Evolutionary conservation across 1,284 basidiomycete genomes (phyloP).

Genomic region (Heterobasidion occidentale): DNA sequence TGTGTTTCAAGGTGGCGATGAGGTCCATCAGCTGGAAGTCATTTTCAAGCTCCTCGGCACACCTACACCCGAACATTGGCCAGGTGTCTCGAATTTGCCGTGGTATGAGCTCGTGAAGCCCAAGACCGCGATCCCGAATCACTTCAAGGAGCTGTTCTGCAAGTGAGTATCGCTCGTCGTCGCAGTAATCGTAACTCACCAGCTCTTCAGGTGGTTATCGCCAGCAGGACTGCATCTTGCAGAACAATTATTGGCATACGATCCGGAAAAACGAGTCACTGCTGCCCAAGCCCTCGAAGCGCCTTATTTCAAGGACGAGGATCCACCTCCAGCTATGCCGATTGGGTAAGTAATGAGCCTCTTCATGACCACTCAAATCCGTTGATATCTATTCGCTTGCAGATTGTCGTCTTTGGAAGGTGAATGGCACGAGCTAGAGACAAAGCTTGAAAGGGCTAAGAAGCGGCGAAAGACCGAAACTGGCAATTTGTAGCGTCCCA

Average conservation of each 20-base stretch:
- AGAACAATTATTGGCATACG: constrained; percentile 74
- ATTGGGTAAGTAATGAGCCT: constrained; percentile 52
- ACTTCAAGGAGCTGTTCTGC: constrained; percentile 72
- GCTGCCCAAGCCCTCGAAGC: constrained; percentile 77
- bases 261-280: constrained; percentile 73
- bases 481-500: constrained; percentile 10
- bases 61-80: constrained; percentile 79
- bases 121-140: constrained; percentile 60
- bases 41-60: constrained; percentile 91
- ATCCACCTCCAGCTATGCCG: constrained; percentile 70
- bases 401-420: constrained; percentile 75
- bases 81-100: constrained; percentile 74
- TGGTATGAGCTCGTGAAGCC: constrained; percentile 99
- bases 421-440: constrained; percentile 94
- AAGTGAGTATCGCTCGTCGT: constrained; percentile 42
- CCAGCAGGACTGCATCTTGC: constrained; percentile 82
- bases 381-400: not conserved
- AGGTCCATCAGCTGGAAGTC: constrained; percentile 93
- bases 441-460: constrained; percentile 77
- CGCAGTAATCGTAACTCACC: not conserved
- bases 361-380: constrained; percentile 12
- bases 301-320: constrained; percentile 79
- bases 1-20: constrained; percentile 93
- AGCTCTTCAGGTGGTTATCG: constrained; percentile 62
- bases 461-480: constrained; percentile 52